Base-by-base conservation (phyloP, 2,329 filamentous ascomycete species). In the Scopulariopsis brevicaulis region DNA sequence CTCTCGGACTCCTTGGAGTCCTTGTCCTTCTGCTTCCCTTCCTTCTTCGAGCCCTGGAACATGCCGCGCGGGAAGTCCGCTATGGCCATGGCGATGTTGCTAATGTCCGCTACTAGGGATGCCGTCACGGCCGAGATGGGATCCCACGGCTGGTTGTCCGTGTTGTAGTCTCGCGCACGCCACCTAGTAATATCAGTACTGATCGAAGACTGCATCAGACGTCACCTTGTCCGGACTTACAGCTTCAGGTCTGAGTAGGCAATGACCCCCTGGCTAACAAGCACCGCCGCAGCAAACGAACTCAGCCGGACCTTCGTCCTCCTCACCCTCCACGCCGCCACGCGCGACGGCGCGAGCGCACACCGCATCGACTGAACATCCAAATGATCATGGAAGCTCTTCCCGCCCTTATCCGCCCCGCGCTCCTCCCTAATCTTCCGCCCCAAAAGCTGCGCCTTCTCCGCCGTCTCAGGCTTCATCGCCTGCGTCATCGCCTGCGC, bases 91-190 rank as follows among this genome's bases (percentile, higher is more conserved):
- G 89, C 82, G 59, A 96, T 85, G 46, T 82, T 87, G 28, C 87
- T 85, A 53, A 94, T 76, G n/a, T 92, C 93, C 6, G 88, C 87
- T n/a, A 96, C 75, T 1, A 96, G 72, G 0, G 91, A 89, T 52
- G 84, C 82, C 0, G 90, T 85, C 18, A 84, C 88, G 22, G 89
- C 90, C 15, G 87, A 85, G 25, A 95, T 81, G 0, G 90, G 90
- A 62, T 94, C 90, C 65, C 82, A 84, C 0, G 90, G 90, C 52
- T 91, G 87, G 35, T 87, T 83, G 59, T 90, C 87, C 0, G 87
- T 89, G 62, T 87, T 83, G 68, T 93, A 90, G 67, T 95, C 89
- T 22, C 69, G 71, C 0, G 73, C 62, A 2, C 75, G 74, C 62
- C 79, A 79, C 20, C 79, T 82, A 40, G 28, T 24, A 24, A 12